A percentile compares a stretch with the other conserved stretches of the same genome.
These are phyloP conservation scores for Kokia cookei DNA, from an alignment of 441 rosid genomes.

Conservation along the genomic window DNA sequence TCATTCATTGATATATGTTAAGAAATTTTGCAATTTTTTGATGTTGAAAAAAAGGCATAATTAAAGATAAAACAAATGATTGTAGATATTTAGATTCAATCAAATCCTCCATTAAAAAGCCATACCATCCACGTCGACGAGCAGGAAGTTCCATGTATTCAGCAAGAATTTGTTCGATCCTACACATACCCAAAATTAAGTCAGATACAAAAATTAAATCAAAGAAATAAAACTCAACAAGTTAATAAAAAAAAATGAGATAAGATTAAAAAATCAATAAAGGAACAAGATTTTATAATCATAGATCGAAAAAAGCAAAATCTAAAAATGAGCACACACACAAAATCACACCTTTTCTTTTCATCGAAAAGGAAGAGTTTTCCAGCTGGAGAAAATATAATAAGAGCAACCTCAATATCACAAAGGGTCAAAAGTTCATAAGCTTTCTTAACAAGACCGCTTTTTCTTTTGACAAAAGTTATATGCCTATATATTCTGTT, in stretches of 20 bases:
- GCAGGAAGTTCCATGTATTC: constrained; percentile 16
- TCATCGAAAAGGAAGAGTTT: constrained; percentile 35
- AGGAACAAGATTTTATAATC: not conserved
- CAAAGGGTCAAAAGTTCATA: constrained; percentile 40
- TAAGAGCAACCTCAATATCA: constrained; percentile 31
- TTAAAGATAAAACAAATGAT: not conserved
- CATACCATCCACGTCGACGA: constrained; percentile 21
- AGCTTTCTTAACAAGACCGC: constrained; percentile 46
- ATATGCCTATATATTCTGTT: constrained; percentile 28
- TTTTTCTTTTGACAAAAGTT: constrained; percentile 42
- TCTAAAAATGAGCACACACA: not conserved
- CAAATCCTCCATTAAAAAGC: not conserved
- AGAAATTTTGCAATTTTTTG: too few relatives aligned
- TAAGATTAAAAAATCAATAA: not conserved
- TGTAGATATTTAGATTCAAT: not conserved
- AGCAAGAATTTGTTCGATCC: constrained; percentile 19
- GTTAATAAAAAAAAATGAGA: not conserved
- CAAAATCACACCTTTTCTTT: constrained; percentile 22
- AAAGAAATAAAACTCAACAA: not conserved
- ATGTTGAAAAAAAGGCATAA: too few relatives aligned
- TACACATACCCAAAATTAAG: not conserved
- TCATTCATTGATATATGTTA: too few relatives aligned
- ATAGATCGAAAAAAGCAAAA: not conserved
- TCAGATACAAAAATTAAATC: not conserved
- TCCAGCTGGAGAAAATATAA: constrained; percentile 41